Evolutionary conservation across 2,329 filamentous ascomycete genomes (phyloP), one percentile per base, ranked within the genome.

Genomic region (Alternaria panax): DNA sequence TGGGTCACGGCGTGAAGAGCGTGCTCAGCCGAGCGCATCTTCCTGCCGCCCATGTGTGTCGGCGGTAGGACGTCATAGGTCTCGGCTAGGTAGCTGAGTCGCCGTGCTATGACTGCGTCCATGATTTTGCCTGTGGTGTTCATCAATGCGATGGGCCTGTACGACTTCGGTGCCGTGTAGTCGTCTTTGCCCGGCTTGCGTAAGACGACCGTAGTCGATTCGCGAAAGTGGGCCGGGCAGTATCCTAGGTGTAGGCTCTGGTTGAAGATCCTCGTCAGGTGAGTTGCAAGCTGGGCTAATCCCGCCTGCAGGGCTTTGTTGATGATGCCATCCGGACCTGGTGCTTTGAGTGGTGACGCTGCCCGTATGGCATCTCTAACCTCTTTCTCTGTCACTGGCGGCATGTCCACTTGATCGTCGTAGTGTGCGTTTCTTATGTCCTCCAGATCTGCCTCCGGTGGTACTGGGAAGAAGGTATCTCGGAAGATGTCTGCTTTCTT

Each of bases 61-160:
- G 20, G 50, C 38, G 67, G 72, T 6, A 76, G 67, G 11, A 74
- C 51, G 7, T 63, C 22, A 42, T 70, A 47, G 42, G 36, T 63
- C 46, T 68, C 57, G 30, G 55, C 65, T 42, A 64, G 45, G 25
- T 66, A 40, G 24, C 25, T 66, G 6, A 66, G 57, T n/a, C 62
- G 57, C 20, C 34, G 32, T 22, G 69, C 66, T n/a, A 73, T 45
- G 7, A 75, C 55, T 32, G 59, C 46, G 14, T 77, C 73, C 20
- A 78, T 62, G 5, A 64, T 57, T 43, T 77, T 76, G 20, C 73
- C 66, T 7, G 71, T 57, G 5, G 69, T 76, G 54, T 72, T 69
- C 2, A 75, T 55, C 3, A 74, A 54, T 18, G 68, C 66, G 25
- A 71, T 73, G 2, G 67, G 72, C 11, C 64, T 43, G 57, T 76